Percentiles rank a stretch among this genome's conserved stretches.
Evolutionary conservation across 208 protist genomes (phyloP).

Genomic region (Borovskyia barvae): DNA sequence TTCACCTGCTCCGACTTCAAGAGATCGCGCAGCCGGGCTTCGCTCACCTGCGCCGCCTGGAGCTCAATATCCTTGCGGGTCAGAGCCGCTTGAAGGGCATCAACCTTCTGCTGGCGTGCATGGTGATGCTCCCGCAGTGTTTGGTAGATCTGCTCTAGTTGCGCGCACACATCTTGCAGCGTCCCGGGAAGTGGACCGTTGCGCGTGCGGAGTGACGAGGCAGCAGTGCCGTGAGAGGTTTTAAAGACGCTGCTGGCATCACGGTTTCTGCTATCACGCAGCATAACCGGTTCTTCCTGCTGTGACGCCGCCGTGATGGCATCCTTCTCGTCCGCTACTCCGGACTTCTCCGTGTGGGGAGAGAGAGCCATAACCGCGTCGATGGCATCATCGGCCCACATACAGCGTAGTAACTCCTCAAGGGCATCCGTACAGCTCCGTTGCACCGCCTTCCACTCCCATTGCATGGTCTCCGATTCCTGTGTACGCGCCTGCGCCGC

Average conservation of each 20-base stretch:
- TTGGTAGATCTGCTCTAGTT: constrained; percentile 32
- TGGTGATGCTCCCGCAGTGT: constrained; percentile 11
- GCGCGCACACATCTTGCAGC: constrained; percentile 19
- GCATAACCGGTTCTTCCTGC: too few species aligned
- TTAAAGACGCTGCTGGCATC: too few species aligned
- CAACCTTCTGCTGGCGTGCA: constrained; percentile 15
- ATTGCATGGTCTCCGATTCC: constrained; percentile 20
- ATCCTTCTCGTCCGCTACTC: neutral
- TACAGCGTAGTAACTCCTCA: constrained; percentile 24
- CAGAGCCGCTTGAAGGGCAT: constrained; percentile 11
- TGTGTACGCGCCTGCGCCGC: constrained; percentile 25
- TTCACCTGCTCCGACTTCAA: constrained; percentile 29
- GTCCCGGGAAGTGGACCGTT: too few species aligned
- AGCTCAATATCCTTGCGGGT: constrained; percentile 26
- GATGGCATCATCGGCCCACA: constrained; percentile 38
- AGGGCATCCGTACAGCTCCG: constrained; percentile 25
- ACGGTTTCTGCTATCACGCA: too few species aligned
- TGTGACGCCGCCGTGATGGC: too few species aligned
- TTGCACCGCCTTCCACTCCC: constrained; percentile 22
- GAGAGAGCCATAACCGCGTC: neutral
- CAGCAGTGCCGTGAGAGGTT: too few species aligned
- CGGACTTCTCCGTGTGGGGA: neutral
- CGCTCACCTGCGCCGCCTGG: constrained; percentile 18
- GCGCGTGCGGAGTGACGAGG: too few species aligned
- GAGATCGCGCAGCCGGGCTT: constrained; percentile 32